These are phyloP conservation scores for Bisporella sp. DNA, from an alignment of 2,329 filamentous ascomycete species.

Conservation along the genomic window DNA sequence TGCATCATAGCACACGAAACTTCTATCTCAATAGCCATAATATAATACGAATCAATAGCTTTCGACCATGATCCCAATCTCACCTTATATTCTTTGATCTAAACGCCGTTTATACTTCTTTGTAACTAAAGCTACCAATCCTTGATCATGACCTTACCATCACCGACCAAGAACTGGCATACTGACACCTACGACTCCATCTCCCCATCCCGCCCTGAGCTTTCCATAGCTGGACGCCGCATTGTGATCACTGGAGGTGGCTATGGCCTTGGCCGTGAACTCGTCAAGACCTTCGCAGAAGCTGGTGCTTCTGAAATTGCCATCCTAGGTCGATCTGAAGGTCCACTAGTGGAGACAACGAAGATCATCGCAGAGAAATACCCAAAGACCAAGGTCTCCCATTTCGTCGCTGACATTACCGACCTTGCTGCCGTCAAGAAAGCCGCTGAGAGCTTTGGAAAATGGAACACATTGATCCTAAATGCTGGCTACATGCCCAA, in stretches of 20 bases:
- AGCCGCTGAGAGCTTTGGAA: neutral
- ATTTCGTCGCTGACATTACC: neutral
- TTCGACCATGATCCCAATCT: no score
- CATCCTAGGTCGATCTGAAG: neutral
- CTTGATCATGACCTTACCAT: no score
- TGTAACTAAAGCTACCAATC: no score
- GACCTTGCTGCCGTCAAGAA: neutral
- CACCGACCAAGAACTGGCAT: slow-evolving; percentile 20
- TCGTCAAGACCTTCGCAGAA: slow-evolving; percentile 1
- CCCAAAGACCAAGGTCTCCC: neutral
- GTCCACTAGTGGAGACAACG: neutral
- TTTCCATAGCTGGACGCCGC: slow-evolving; percentile 6
- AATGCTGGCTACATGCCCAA: slow-evolving; percentile 7
- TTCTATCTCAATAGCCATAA: no score
- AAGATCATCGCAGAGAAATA: neutral
- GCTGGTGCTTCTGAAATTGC: neutral
- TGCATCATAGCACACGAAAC: no score
- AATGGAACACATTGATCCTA: neutral
- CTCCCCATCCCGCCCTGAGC: slow-evolving; percentile 12
- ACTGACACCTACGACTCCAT: slow-evolving; percentile 24
- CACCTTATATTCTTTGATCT: no score
- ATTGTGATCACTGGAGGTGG: slow-evolving; percentile 4
- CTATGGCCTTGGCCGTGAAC: neutral
- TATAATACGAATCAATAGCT: no score
- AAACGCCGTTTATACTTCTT: no score